phyloP scores from a whole-genome alignment of 352 stramenopile genomes.

The Peronosclerospora sorghi region DNA sequence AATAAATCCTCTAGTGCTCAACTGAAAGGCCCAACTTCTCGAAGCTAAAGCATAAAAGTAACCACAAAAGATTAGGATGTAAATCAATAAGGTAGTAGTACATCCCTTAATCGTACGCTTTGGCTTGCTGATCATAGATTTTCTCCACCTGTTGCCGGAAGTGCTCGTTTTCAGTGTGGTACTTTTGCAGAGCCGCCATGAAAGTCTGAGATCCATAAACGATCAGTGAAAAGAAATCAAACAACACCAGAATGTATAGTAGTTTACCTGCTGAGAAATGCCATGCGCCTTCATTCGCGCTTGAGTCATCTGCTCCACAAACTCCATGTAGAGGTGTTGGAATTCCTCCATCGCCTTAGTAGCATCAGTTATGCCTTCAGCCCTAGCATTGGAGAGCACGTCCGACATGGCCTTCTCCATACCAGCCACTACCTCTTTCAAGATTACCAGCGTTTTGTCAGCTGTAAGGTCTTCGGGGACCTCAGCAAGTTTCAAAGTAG shows the following conservation, averaged over 20 bases:
- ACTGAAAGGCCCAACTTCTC: conserved; percentile 57
- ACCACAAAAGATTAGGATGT: background rate
- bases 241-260: background rate
- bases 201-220: conserved; percentile 30
- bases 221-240: background rate
- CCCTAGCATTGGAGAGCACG: conserved; percentile 55
- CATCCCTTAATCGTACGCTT: conserved; percentile 32
- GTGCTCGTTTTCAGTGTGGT: conserved; percentile 41
- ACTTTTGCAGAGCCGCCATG: conserved; percentile 58
- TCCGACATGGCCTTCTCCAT: conserved; percentile 76
- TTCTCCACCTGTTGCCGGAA: conserved; percentile 63
- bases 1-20: conserved; percentile 23
- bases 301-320: conserved; percentile 61
- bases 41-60: conserved; percentile 27
- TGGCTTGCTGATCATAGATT: conserved; percentile 58
- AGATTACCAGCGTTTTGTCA: conserved; percentile 58
- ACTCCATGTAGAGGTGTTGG: conserved; percentile 64
- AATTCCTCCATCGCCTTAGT: conserved; percentile 67
- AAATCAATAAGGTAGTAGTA: background rate
- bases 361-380: conserved; percentile 62
- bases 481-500: conserved; percentile 33
- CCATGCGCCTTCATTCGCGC: conserved; percentile 51
- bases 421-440: conserved; percentile 48
- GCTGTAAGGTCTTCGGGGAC: conserved; percentile 56
- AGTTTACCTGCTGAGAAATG: conserved; percentile 44